Percentiles rank a stretch among this genome's conserved stretches.
Evolutionary conservation across 805 yeast genomes (phyloP).

Genomic region (Starmerella vitae): DNA sequence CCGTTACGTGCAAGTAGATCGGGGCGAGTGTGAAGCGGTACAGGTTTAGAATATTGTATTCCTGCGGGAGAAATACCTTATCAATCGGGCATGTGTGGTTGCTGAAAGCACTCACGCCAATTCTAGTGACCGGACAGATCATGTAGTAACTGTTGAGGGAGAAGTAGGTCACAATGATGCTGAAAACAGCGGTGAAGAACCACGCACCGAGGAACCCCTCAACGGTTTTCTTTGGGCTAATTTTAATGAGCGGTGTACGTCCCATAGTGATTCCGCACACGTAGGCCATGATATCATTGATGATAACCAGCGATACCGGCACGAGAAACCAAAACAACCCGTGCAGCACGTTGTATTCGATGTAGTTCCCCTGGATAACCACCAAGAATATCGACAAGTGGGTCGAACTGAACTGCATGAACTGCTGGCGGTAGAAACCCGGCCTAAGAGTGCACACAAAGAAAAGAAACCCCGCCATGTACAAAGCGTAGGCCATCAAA

Average conservation of each 20-base stretch:
- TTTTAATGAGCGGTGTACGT: slow-evolving; percentile 75
- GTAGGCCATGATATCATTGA: slow-evolving; percentile 92
- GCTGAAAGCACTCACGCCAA: slow-evolving; percentile 44
- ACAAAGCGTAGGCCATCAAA: slow-evolving; percentile 69
- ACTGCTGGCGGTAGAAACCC: slow-evolving; percentile 82
- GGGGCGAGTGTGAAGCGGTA: slow-evolving; percentile 55
- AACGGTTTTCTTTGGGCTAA: slow-evolving; percentile 93
- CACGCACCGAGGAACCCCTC: slow-evolving; percentile 98
- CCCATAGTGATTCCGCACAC: slow-evolving; percentile 96
- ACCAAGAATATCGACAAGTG: slow-evolving; percentile 86
- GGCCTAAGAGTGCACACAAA: slow-evolving; percentile 82
- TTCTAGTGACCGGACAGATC: slow-evolving; percentile 70
- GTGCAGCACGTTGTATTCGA: slow-evolving; percentile 73
- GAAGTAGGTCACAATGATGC: slow-evolving; percentile 49
- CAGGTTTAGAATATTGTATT: slow-evolving; percentile 38
- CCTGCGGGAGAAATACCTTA: slow-evolving; percentile 77
- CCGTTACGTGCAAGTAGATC: slow-evolving; percentile 75
- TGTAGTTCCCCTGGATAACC: slow-evolving; percentile 86
- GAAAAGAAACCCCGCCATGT: slow-evolving; percentile 74
- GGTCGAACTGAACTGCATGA: slow-evolving; percentile 83
- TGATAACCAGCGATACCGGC: slow-evolving; percentile 83
- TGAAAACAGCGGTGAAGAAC: slow-evolving; percentile 75
- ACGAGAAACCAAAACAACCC: slow-evolving; percentile 91
- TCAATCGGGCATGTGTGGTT: slow-evolving; percentile 65
- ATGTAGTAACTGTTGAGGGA: slow-evolving; percentile 56